Evolutionary conservation across 1,139 yeast genomes (phyloP), one percentile per base, ranked within the genome.

Genomic region (Lodderomyces metapsilosis): DNA sequence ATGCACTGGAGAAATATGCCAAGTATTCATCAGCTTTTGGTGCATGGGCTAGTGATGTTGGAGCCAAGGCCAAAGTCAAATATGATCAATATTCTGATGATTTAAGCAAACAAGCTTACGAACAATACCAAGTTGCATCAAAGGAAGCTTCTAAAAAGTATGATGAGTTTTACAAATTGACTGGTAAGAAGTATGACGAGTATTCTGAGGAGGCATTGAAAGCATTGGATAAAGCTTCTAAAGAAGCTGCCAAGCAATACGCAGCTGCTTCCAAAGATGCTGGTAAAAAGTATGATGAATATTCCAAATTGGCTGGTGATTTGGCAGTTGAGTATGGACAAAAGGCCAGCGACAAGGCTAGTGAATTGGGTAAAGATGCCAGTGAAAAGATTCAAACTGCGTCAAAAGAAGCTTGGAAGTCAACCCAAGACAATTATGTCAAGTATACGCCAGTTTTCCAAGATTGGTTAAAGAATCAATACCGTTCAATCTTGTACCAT

Each of bases 71-170:
- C 9, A 28, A 30, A n/a, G 27, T 30, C 4, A 37, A 37, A 21
- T 30, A 21, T 20, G 25, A 37, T 23, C 20, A 37, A 12, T 37
- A 31, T 16, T 28, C 40, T 4, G 34, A 37, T 22, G 39, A 37
- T 23, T 37, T 37, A 12, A 30, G 35, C 8, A 20, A 37, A 30
- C 35, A 37, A 23, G 40, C 40, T 6, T 16, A 30, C 11, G 32
- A 37, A 16, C 40, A 31, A 22, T 37, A 37, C 15, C 35, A 37
- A 16, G 16, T 30, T 12, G 40, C 40, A 5, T 12, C 36, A 12
- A 24, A 45, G 27, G 34, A 41, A 17, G 43, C 44, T 22, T 34
- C 37, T 16, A 37, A 41, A n/a, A 30, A 31, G 23, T 37, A 41
- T 13, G 30, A 37, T 23, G 40, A 37, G 30, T 37, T 25, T 30